Percentiles rank a stretch among this genome's conserved stretches.
phyloP scores from a whole-genome alignment of 2,329 filamentous ascomycete genomes.

The Fusarium udum region DNA sequence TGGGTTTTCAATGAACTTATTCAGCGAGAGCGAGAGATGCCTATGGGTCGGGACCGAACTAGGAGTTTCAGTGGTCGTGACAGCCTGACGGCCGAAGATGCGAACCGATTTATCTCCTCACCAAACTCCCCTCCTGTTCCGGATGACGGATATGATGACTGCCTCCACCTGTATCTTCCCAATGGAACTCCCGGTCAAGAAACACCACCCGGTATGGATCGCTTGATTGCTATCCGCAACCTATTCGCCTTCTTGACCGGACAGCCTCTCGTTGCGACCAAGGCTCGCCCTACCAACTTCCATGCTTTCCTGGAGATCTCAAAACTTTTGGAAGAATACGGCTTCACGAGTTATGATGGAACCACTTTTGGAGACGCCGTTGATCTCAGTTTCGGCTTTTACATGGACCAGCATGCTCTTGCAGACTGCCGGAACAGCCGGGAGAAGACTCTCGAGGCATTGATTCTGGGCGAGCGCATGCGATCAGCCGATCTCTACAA shows the following conservation, averaged over 20 bases:
- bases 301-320: slow-evolving; percentile 64
- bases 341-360: slow-evolving; percentile 65
- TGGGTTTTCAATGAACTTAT: slow-evolving; percentile 64
- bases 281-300: slow-evolving; percentile 61
- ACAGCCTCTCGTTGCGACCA: slow-evolving; percentile 70
- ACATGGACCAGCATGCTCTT: slow-evolving; percentile 79
- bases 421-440: slow-evolving; percentile 83
- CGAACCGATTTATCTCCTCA: slow-evolving; percentile 52
- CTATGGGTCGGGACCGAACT: slow-evolving; percentile 47
- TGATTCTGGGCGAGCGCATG: slow-evolving; percentile 91
- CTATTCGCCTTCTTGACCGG: slow-evolving; percentile 73
- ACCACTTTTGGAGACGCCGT: slow-evolving; percentile 68
- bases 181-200: slow-evolving; percentile 48
- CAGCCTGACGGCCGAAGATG: slow-evolving; percentile 61
- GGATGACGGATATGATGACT: slow-evolving; percentile 52
- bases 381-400: slow-evolving; percentile 74
- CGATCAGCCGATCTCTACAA: slow-evolving; percentile 84
- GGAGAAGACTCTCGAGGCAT: slow-evolving; percentile 88
- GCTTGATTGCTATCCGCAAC: slow-evolving; percentile 68
- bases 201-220: slow-evolving; percentile 58
- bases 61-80: slow-evolving; percentile 59
- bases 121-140: slow-evolving; percentile 50
- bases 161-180: slow-evolving; percentile 63
- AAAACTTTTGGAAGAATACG: slow-evolving; percentile 63
- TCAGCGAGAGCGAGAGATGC: slow-evolving; percentile 53